Percentiles rank a stretch among this genome's conserved stretches.
These are phyloP conservation scores for Fusarium guadeloupense DNA, from an alignment of 2,329 filamentous ascomycete genomes.

Conservation along the genomic window DNA sequence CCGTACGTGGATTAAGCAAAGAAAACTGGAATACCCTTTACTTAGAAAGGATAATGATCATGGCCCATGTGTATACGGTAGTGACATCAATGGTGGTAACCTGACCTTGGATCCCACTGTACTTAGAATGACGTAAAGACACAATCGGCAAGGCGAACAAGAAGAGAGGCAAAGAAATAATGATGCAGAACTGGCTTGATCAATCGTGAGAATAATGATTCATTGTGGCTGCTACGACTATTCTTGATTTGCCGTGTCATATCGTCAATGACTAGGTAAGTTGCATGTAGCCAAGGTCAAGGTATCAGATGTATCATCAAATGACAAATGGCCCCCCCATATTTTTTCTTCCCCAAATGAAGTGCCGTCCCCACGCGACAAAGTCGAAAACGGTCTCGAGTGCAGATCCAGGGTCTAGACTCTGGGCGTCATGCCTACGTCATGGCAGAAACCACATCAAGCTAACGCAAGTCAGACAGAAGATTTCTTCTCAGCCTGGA, in stretches of 20 bases:
- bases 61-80: no score
- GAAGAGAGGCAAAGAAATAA: not conserved
- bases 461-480: no score
- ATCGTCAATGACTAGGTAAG: not conserved
- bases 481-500: no score
- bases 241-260: not conserved
- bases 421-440: conserved; percentile 16
- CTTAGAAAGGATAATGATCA: no score
- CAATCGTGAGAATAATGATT: conserved; percentile 9
- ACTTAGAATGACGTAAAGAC: conserved; percentile 11
- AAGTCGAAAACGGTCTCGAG: not conserved
- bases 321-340: no score
- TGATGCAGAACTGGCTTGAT: not conserved
- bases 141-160: not conserved
- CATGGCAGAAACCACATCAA: conserved; percentile 13
- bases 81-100: not conserved
- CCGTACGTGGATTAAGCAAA: not conserved
- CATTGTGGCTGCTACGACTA: conserved; percentile 4
- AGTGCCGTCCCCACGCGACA: not conserved
- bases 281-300: no score
- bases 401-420: conserved; percentile 13
- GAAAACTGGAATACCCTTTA: no score
- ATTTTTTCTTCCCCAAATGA: no score
- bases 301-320: no score
- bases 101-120: not conserved